phyloP scores from a whole-genome alignment of 1,284 basidiomycete genomes.

The Neonothopanus nambi region DNA sequence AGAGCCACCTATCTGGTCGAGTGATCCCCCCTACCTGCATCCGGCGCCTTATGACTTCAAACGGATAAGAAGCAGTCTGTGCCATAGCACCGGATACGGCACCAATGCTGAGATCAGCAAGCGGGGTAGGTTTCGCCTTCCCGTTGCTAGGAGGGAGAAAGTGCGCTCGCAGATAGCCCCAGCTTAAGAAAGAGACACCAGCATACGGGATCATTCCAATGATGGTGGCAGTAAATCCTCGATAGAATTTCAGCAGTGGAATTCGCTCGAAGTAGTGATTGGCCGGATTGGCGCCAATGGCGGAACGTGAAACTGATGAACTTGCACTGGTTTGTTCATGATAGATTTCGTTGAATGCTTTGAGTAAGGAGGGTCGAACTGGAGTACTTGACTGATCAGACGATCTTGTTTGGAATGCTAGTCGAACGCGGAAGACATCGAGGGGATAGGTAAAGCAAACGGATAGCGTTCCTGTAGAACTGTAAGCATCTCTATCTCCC shows the following conservation, averaged over 20 bases:
- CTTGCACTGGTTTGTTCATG: conserved; percentile 51
- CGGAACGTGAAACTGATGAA: conserved; percentile 20
- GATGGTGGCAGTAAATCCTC: conserved; percentile 92
- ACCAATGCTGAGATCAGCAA: conserved; percentile 77
- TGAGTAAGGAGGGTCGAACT: conserved; percentile 59
- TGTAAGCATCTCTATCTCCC: background rate
- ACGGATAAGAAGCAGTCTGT: conserved; percentile 94
- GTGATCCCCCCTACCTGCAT: conserved; percentile 96
- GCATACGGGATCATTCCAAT: conserved; percentile 96
- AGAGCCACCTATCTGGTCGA: conserved; percentile 74
- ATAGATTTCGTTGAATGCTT: conserved; percentile 70
- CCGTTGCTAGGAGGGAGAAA: conserved; percentile 50
- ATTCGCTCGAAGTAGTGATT: conserved; percentile 51
- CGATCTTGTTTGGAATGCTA: conserved; percentile 87
- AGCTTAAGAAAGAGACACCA: conserved; percentile 93
- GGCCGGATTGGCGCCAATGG: conserved; percentile 5
- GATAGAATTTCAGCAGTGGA: conserved; percentile 88
- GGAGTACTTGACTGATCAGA: conserved; percentile 26
- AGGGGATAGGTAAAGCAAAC: conserved; percentile 94
- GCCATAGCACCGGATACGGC: conserved; percentile 88
- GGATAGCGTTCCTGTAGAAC: conserved; percentile 76
- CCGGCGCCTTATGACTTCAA: conserved; percentile 90
- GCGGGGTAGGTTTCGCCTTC: conserved; percentile 40
- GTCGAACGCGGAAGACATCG: conserved; percentile 92
- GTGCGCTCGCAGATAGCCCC: conserved; percentile 79